Evolutionary conservation across 306 rosid genomes (phyloP).

Genomic region (Malus sylvestris): DNA sequence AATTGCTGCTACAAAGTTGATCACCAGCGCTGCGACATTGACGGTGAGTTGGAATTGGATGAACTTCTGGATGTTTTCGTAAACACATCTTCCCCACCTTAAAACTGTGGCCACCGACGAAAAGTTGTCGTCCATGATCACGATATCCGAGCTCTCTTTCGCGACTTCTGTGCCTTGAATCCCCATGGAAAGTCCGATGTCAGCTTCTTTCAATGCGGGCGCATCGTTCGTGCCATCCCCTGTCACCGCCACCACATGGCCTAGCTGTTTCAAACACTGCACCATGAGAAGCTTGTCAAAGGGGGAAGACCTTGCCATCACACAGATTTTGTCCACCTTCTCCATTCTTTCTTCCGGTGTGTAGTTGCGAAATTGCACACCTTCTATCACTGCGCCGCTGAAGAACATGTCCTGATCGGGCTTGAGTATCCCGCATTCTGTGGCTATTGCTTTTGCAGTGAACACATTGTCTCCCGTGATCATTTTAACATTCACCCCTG

Average conservation of each 20-base stretch:
- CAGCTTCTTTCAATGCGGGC: constrained; percentile 27
- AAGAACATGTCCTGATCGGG: not conserved
- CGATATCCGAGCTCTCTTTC: constrained; percentile 85
- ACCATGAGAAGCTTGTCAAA: not conserved
- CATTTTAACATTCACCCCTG: not conserved
- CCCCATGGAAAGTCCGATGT: constrained; percentile 92
- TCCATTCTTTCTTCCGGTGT: not conserved
- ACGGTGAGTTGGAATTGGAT: constrained; percentile 57
- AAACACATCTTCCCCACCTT: constrained; percentile 79
- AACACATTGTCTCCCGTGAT: constrained; percentile 32
- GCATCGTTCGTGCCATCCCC: not conserved
- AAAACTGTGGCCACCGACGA: constrained; percentile 78
- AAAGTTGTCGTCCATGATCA: constrained; percentile 90
- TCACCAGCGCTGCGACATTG: not conserved
- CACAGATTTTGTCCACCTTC: not conserved
- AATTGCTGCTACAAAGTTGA: not conserved
- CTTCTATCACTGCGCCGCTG: not conserved
- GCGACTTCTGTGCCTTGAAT: constrained; percentile 90
- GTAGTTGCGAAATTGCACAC: not conserved
- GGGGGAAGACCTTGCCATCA: not conserved
- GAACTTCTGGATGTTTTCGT: constrained; percentile 74
- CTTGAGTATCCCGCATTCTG: constrained; percentile 34
- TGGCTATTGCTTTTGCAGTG: constrained; percentile 30
- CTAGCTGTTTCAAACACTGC: not conserved
- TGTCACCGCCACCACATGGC: not conserved